A percentile compares a stretch with the other conserved stretches of the same genome.
These are phyloP conservation scores for Fusarium napiforme DNA, from an alignment of 2,329 filamentous ascomycete genomes.

Conservation along the genomic window DNA sequence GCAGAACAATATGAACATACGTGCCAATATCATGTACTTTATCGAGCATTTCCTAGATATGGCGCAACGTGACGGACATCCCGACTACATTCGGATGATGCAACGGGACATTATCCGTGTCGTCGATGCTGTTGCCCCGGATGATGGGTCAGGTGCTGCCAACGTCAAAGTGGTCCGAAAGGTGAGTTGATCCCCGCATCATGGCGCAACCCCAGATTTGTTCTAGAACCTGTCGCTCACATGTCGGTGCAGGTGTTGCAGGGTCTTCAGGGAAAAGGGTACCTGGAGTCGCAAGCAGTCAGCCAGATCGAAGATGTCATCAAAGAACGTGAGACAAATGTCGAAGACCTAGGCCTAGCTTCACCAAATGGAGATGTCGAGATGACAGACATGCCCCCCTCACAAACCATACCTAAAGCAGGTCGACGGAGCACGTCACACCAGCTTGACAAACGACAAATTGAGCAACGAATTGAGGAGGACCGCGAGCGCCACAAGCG, in stretches of 20 bases:
- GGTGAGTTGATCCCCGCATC: constrained; percentile 57
- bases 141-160: constrained; percentile 86
- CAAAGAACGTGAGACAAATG: constrained; percentile 77
- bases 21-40: constrained; percentile 99
- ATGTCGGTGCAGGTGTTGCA: constrained; percentile 67
- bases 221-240: constrained; percentile 24
- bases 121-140: constrained; percentile 90
- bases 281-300: constrained; percentile 80
- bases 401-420: constrained; percentile 54
- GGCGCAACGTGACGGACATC: constrained; percentile 78
- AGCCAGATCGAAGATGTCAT: constrained; percentile 84
- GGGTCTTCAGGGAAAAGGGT: constrained; percentile 74
- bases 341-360: constrained; percentile 64
- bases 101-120: constrained; percentile 91
- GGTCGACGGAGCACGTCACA: constrained; percentile 49
- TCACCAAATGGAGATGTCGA: constrained; percentile 60
- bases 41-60: constrained; percentile 94
- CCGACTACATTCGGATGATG: constrained; percentile 92
- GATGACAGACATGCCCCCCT: constrained; percentile 55
- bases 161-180: constrained; percentile 93
- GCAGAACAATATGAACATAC: constrained; percentile 93
- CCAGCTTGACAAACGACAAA: constrained; percentile 82
- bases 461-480: constrained; percentile 96
- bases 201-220: background rate
- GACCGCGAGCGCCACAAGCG: constrained; percentile 95